These are phyloP conservation scores for Salmacisia buchloeana DNA, from an alignment of 1,284 basidiomycete species.

Conservation along the genomic window DNA sequence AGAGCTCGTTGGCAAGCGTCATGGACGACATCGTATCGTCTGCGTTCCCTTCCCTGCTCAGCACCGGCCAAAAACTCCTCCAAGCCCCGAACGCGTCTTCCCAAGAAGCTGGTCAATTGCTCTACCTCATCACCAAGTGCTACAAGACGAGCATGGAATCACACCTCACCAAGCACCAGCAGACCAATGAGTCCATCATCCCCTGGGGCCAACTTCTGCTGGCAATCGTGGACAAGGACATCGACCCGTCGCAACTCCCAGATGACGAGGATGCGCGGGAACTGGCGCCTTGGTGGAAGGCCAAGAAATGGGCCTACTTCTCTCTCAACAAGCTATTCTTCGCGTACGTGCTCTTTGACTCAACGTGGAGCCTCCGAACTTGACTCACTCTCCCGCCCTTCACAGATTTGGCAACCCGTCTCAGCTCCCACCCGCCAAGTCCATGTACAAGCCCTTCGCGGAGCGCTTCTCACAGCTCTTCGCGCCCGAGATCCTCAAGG, in stretches of 20 bases:
- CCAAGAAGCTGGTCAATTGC: constrained; percentile 38
- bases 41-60: constrained; percentile 40
- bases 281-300: constrained; percentile 43
- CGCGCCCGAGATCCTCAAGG: constrained; percentile 49
- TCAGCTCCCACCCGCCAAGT: constrained; percentile 42
- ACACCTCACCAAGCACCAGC: constrained; percentile 41
- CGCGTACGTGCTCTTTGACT: constrained; percentile 13
- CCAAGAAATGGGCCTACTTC: constrained; percentile 50
- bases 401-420: constrained; percentile 43
- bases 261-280: constrained; percentile 34
- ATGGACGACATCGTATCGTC: constrained; percentile 36
- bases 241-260: constrained; percentile 29
- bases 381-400: neutral
- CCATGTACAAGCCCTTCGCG: constrained; percentile 47
- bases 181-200: constrained; percentile 43
- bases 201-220: constrained; percentile 47
- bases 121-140: constrained; percentile 45
- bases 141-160: constrained; percentile 46
- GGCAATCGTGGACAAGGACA: constrained; percentile 38
- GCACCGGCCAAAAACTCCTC: constrained; percentile 32
- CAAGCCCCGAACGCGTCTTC: constrained; percentile 30
- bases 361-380: too few relatives aligned
- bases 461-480: constrained; percentile 43
- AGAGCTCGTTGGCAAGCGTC: constrained; percentile 24
- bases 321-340: constrained; percentile 48